Conservation (phyloP, 164 flowering plant species). For the Houttuynia cordata region DNA sequence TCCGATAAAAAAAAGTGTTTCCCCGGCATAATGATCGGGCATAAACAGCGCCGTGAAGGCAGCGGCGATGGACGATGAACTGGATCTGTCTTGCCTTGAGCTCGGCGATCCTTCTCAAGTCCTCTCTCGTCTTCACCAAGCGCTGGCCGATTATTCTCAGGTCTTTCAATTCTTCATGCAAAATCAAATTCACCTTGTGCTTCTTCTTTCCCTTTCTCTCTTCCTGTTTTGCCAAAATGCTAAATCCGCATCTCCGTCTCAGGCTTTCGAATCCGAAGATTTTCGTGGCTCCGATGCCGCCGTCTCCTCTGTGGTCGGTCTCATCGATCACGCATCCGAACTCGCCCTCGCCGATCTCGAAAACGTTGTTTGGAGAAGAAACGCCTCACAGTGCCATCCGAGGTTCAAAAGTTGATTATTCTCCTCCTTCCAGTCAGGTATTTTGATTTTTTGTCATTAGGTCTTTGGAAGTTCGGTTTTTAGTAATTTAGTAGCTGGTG, state of each 20-base stretch:
- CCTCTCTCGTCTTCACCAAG: not conserved
- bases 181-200: not conserved
- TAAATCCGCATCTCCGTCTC: not conserved
- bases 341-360: conserved; percentile 15
- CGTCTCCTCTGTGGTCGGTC: conserved; percentile 24
- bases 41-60: no score
- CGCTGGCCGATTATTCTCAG: not conserved
- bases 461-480: not conserved
- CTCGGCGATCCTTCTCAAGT: not conserved
- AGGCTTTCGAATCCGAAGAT: conserved; percentile 36
- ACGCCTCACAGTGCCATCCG: conserved; percentile 30
- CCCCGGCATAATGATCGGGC: no score
- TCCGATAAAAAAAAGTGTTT: no score
- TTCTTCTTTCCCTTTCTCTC: not conserved
- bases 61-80: no score
- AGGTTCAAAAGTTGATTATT: conserved; percentile 23
- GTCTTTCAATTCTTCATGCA: no score
- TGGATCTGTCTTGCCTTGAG: no score
- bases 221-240: not conserved
- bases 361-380: conserved; percentile 12
- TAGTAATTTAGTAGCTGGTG: not conserved
- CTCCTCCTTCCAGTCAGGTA: conserved; percentile 47
- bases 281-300: conserved; percentile 12
- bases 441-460: not conserved
- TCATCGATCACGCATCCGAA: conserved; percentile 28